These are phyloP conservation scores for Mangifera indica DNA, from an alignment of 345 rosid species.

Conservation along the genomic window DNA sequence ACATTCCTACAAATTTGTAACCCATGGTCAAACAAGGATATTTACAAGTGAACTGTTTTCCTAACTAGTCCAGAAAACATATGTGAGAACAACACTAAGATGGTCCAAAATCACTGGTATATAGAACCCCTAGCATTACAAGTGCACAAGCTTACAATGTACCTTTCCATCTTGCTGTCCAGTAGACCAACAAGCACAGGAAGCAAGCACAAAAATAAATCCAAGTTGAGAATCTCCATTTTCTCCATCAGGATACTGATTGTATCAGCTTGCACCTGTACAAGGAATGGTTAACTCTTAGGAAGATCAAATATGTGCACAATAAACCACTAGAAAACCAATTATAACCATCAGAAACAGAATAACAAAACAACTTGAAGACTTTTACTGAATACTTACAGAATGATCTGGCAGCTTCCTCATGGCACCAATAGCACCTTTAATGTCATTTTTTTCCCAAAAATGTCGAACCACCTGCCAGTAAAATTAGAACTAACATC, in stretches of 20 bases:
- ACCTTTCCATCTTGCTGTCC: constrained; percentile 90
- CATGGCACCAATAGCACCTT: constrained; percentile 77
- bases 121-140: constrained; percentile 3
- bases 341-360: constrained; percentile 9
- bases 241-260: constrained; percentile 77
- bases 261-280: constrained; percentile 90
- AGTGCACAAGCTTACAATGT: constrained; percentile 10
- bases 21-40: not conserved
- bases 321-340: constrained; percentile 11
- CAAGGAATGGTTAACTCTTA: constrained; percentile 16
- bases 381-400: constrained; percentile 52
- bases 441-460: constrained; percentile 75
- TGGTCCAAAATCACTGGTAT: not conserved
- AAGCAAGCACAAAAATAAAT: constrained; percentile 81
- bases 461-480: constrained; percentile 84
- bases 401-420: constrained; percentile 90
- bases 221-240: constrained; percentile 76
- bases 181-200: constrained; percentile 86
- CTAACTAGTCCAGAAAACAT: not conserved
- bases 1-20: not conserved
- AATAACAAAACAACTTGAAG: constrained; percentile 18
- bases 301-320: constrained; percentile 14
- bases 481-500: constrained; percentile 9
- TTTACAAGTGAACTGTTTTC: not conserved
- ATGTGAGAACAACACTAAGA: not conserved